Conservation (phyloP, 129 eudicot genomes). For the Helichrysum umbraculigerum region DNA sequence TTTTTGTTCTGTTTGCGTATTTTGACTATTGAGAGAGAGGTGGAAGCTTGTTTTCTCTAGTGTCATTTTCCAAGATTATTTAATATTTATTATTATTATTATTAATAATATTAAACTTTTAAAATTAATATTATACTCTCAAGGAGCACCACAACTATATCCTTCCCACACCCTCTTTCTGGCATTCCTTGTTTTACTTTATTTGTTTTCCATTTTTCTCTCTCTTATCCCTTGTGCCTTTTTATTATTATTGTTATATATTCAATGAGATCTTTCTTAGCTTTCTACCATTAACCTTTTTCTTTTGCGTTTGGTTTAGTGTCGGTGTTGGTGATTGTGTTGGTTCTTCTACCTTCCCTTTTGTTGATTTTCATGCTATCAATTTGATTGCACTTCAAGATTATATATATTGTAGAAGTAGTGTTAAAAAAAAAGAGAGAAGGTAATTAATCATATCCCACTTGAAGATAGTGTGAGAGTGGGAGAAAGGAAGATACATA, state of each 20-base stretch:
- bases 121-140: background rate
- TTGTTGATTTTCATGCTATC: slow-evolving; percentile 39
- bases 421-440: background rate
- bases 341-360: slow-evolving; percentile 34
- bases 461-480: slow-evolving; percentile 29
- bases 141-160: slow-evolving; percentile 47
- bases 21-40: slow-evolving; percentile 35
- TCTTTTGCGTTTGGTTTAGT: slow-evolving; percentile 35
- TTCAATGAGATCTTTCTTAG: slow-evolving; percentile 34
- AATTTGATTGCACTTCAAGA: slow-evolving; percentile 33
- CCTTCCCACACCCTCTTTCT: slow-evolving; percentile 43
- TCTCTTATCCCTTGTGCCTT: slow-evolving; percentile 26
- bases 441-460: background rate
- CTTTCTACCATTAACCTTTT: slow-evolving; percentile 32
- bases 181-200: slow-evolving; percentile 44
- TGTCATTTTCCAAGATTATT: slow-evolving; percentile 87
- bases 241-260: slow-evolving; percentile 6
- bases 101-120: too few relatives aligned
- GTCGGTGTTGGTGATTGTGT: slow-evolving; percentile 38
- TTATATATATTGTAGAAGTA: background rate
- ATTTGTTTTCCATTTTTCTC: slow-evolving; percentile 27
- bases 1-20: slow-evolving; percentile 44
- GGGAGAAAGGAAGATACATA: slow-evolving; percentile 34
- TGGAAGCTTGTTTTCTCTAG: slow-evolving; percentile 50
- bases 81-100: slow-evolving; percentile 30